These are phyloP conservation scores for Zychaea mexicana DNA, from an alignment of 371 early-diverging fungal genomes.

Conservation along the genomic window DNA sequence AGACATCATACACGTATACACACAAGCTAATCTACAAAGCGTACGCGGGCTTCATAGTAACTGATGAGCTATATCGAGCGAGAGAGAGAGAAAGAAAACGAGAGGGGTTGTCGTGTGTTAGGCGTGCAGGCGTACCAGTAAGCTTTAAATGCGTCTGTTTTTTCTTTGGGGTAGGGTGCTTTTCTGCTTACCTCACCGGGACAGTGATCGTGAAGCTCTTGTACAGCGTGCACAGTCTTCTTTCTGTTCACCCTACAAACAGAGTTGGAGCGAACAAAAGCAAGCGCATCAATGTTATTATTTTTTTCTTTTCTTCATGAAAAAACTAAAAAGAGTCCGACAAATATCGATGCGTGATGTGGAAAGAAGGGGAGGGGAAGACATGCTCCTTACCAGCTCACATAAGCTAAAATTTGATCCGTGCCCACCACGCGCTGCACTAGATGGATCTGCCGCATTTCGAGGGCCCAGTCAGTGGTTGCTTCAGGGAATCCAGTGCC, in stretches of 20 bases:
- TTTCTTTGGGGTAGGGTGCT: not conserved
- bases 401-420: constrained; percentile 19
- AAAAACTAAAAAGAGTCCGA: too few relatives aligned
- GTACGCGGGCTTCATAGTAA: constrained; percentile 12
- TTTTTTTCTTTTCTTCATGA: too few relatives aligned
- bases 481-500: not conserved
- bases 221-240: constrained; percentile 31
- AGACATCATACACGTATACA: too few relatives aligned
- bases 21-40: constrained; percentile 8
- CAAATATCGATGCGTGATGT: too few relatives aligned
- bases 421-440: constrained; percentile 4
- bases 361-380: not conserved
- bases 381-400: constrained; percentile 28
- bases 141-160: too few relatives aligned
- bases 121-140: too few relatives aligned
- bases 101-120: too few relatives aligned
- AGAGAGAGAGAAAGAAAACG: too few relatives aligned
- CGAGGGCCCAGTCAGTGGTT: not conserved
- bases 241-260: constrained; percentile 3
- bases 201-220: constrained; percentile 28
- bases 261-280: too few relatives aligned
- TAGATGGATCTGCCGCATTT: constrained; percentile 21
- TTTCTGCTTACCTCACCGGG: constrained; percentile 21
- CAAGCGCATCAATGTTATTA: too few relatives aligned
- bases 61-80: constrained; percentile 1